phyloP scores from a whole-genome alignment of 2,329 filamentous ascomycete species.

The Diplodia scrobiculata region DNA sequence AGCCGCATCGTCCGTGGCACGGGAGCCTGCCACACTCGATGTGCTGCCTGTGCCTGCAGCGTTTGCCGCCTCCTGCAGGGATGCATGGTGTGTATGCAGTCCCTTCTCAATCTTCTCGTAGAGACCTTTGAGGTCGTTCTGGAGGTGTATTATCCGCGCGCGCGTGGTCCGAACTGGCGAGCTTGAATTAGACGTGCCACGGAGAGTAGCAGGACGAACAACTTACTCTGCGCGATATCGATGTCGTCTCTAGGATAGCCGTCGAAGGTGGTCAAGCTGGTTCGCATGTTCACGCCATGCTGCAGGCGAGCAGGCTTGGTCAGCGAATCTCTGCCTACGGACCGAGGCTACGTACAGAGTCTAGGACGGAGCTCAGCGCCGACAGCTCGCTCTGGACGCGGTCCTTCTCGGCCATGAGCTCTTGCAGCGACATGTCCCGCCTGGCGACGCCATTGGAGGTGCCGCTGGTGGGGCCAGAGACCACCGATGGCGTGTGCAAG shows the following conservation, averaged over 20 bases:
- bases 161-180: conserved; percentile 82
- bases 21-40: conserved; percentile 32
- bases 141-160: conserved; percentile 81
- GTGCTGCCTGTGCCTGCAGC: conserved; percentile 32
- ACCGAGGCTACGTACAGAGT: conserved; percentile 64
- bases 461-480: conserved; percentile 71
- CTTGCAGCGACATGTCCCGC: conserved; percentile 68
- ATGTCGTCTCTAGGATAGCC: conserved; percentile 92
- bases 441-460: conserved; percentile 64
- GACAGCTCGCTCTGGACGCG: conserved; percentile 82
- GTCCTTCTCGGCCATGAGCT: conserved; percentile 83
- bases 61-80: conserved; percentile 50
- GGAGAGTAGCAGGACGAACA: neutral
- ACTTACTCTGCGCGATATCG: conserved; percentile 86
- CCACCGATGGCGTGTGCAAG: conserved; percentile 69
- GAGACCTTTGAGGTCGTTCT: conserved; percentile 89
- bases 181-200: conserved; percentile 18
- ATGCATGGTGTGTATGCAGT: conserved; percentile 89
- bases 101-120: conserved; percentile 82
- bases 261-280: conserved; percentile 80
- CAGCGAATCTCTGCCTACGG: conserved; percentile 13
- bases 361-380: conserved; percentile 80
- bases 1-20: conserved; percentile 38
- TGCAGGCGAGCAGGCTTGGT: conserved; percentile 47
- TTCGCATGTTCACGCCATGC: conserved; percentile 94